phyloP scores from a whole-genome alignment of 1,284 basidiomycete genomes.

The Cryptococcus jaspeensis region DNA sequence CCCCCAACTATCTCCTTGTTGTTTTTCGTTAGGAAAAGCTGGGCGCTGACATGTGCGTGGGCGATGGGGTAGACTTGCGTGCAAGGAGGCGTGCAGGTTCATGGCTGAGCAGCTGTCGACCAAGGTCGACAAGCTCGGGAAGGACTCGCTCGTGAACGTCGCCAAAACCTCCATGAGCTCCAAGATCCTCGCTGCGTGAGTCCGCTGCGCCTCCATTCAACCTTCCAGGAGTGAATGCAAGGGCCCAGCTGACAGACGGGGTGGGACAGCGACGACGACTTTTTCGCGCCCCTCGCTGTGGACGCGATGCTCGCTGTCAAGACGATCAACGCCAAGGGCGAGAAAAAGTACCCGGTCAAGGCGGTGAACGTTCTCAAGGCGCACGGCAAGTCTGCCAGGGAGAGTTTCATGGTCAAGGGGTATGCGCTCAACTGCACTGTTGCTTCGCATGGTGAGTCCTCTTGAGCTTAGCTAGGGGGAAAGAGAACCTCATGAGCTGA shows the following conservation, averaged over 20 bases:
- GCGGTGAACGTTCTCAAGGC: slow-evolving; percentile 99
- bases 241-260: slow-evolving; percentile 1
- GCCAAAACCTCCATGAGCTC: slow-evolving; percentile 99
- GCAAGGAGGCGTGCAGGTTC: slow-evolving; percentile 95
- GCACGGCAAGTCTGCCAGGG: slow-evolving; percentile 92
- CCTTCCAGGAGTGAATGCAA: not conserved
- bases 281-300: slow-evolving; percentile 97
- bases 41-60: not conserved
- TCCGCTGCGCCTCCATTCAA: slow-evolving; percentile 16
- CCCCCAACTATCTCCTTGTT: no score
- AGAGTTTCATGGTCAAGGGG: slow-evolving; percentile 92
- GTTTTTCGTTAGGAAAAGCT: no score
- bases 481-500: not conserved
- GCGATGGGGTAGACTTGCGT: slow-evolving; percentile 63
- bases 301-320: slow-evolving; percentile 98
- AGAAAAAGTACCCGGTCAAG: slow-evolving; percentile 99
- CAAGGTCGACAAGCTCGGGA: slow-evolving; percentile 87
- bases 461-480: not conserved
- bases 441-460: slow-evolving; percentile 81
- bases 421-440: slow-evolving; percentile 99
- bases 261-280: slow-evolving; percentile 81
- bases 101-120: slow-evolving; percentile 97
- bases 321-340: slow-evolving; percentile 89
- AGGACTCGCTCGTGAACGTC: slow-evolving; percentile 90
- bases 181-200: slow-evolving; percentile 95